These are phyloP conservation scores for Rossbeevera mucosa DNA, from an alignment of 768 basidiomycete species.

Conservation along the genomic window DNA sequence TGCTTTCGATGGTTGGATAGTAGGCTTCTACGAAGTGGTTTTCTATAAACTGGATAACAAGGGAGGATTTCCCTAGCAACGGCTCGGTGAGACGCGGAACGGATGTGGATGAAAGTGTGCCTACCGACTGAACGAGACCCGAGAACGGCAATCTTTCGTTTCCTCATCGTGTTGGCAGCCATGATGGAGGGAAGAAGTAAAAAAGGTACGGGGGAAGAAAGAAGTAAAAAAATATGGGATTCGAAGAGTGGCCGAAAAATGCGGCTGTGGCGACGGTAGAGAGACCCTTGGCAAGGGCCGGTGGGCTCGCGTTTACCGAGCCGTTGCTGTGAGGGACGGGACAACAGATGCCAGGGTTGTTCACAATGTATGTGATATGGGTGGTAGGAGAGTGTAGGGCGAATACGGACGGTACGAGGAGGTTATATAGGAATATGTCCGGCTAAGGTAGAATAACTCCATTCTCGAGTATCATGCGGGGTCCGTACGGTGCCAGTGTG, in stretches of 20 bases:
- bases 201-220: conserved; percentile 8
- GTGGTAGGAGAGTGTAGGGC: conserved; percentile 1
- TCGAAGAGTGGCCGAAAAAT: conserved; percentile 15
- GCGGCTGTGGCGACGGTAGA: conserved; percentile 20
- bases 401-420: not conserved
- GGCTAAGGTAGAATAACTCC: conserved; percentile 2
- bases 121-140: conserved; percentile 86
- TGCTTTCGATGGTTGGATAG: conserved; percentile 93
- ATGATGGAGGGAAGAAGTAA: conserved; percentile 14
- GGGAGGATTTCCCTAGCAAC: conserved; percentile 85
- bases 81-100: conserved; percentile 15
- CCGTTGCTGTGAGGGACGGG: conserved; percentile 22
- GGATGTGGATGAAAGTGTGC: conserved; percentile 20
- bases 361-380: not conserved
- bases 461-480: conserved; percentile 22
- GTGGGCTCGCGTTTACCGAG: conserved; percentile 27
- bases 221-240: conserved; percentile 11
- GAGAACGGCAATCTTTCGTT: conserved; percentile 85
- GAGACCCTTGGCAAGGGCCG: not conserved
- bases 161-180: conserved; percentile 49
- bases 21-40: conserved; percentile 88
- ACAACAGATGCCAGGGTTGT: conserved; percentile 16
- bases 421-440: conserved; percentile 21
- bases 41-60: conserved; percentile 90
- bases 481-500: conserved; percentile 26